A percentile compares a stretch with the other conserved stretches of the same genome.
Evolutionary conservation across 345 rosid species (phyloP).

Genomic region (Punica granatum): DNA sequence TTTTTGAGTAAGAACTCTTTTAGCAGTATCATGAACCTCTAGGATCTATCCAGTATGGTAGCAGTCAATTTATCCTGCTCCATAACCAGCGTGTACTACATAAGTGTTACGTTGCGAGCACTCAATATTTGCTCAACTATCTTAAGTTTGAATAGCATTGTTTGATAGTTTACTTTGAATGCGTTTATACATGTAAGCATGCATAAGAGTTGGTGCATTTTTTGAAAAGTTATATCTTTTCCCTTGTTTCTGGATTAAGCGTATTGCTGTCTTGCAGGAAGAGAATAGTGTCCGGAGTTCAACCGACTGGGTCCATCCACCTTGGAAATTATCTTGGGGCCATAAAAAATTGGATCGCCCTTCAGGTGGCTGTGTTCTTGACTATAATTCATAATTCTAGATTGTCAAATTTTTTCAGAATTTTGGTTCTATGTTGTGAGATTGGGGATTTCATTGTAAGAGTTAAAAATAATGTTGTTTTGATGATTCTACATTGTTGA

Average conservation of each 20-base stretch:
- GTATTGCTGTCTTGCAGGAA: slow-evolving; percentile 34
- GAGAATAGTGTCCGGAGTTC: slow-evolving; percentile 89
- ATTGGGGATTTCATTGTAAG: not conserved
- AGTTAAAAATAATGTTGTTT: not conserved
- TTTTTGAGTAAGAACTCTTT: not conserved
- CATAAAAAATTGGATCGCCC: slow-evolving; percentile 72
- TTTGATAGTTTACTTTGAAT: not conserved
- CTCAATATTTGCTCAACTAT: not conserved
- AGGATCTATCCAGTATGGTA: not conserved
- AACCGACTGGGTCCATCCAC: slow-evolving; percentile 86
- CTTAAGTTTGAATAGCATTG: not conserved
- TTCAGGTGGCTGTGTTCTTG: slow-evolving; percentile 46
- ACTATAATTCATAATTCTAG: not conserved
- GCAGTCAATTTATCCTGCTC: not conserved
- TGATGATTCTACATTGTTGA: not conserved
- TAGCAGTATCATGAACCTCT: not conserved
- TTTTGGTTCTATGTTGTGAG: not conserved
- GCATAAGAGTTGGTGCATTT: no score
- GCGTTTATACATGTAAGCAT: no score
- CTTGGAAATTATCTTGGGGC: slow-evolving; percentile 93
- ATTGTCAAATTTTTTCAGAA: not conserved
- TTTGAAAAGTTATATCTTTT: not conserved
- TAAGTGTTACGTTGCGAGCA: no score
- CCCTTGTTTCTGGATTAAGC: not conserved
- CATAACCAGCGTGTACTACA: not conserved